Base-by-base conservation (phyloP, 106 monocot species). In the Xerophyta viscosa region DNA sequence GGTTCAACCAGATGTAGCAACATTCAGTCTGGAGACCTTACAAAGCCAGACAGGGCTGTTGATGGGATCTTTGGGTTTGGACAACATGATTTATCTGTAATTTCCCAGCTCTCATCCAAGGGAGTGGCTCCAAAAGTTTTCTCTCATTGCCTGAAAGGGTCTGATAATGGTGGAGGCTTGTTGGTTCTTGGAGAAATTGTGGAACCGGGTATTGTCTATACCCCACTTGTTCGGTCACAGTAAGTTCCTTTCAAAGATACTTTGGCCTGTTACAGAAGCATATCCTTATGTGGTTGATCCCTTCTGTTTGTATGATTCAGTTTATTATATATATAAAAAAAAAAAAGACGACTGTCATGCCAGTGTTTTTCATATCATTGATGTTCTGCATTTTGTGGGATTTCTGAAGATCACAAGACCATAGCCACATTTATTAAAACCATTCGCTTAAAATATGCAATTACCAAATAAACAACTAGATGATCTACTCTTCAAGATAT, bases 31-130 rank as follows among this genome's bases (percentile, higher is more conserved):
- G 94, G 94, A 48, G 88, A 78, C 29, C 60, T 96, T 48, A 85
- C 75, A 3, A 84, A 85, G 68, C 37, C 94, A 44, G 88, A 96
- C 22, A 69, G 77, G 47, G 94, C 94, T 41, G 78, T 96, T 65
- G 88, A 88, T 72, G 94, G 94, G 9, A 96, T 96, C 50, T 96
- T 88, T 66, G 94, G 94, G 31, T 85, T 96, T 68, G 94, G 94
- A 24, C 88, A 84, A 65, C 71, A 96, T 50, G 72, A 61, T 2
- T 47, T 85, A 44, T 96, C 94, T 62, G 80, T 96, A 23, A 61
- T 96, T 52, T 96, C 94, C 13, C 94, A 94, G 68, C 61, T 94
- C 25, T 81, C 74, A 21, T 75, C 80, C 52, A 37, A 46, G 36
- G 94, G 88, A 20, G 78, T 88, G 31, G 56, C 88, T 41, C 94